Conservation (phyloP, 371 early-diverging fungal genomes). For the Sporodiniella umbellata region DNA sequence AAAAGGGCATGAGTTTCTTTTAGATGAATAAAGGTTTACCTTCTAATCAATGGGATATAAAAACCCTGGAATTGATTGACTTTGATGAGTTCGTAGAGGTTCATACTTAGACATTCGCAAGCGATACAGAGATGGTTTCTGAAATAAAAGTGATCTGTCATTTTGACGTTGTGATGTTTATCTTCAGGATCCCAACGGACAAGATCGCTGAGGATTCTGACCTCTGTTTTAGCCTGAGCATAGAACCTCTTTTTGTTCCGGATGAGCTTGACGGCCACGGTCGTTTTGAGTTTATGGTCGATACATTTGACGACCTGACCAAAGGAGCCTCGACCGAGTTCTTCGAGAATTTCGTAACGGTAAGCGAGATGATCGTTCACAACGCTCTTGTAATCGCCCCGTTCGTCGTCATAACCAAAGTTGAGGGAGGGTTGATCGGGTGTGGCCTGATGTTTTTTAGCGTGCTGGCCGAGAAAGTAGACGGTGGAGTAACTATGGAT, state of each 20-base stretch:
- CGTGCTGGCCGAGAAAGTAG: conserved; percentile 78
- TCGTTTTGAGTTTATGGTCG: conserved; percentile 84
- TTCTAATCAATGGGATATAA: conserved; percentile 74
- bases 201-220: conserved; percentile 81
- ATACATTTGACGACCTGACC: conserved; percentile 95
- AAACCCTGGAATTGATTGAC: conserved; percentile 91
- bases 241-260: conserved; percentile 95
- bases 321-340: conserved; percentile 96
- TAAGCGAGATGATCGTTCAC: conserved; percentile 87
- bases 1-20: neutral
- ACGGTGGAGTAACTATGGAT: conserved; percentile 72
- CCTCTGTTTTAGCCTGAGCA: conserved; percentile 93
- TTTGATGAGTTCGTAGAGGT: conserved; percentile 97
- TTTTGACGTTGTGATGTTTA: conserved; percentile 76
- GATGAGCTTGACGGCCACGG: conserved; percentile 95
- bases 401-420: conserved; percentile 88
- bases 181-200: conserved; percentile 80
- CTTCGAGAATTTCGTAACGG: conserved; percentile 86
- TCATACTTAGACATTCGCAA: conserved; percentile 92
- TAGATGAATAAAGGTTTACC: conserved; percentile 26
- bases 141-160: conserved; percentile 91
- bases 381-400: conserved; percentile 88
- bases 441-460: conserved; percentile 46
- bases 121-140: conserved; percentile 94
- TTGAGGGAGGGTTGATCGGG: conserved; percentile 50